A percentile compares a stretch with the other conserved stretches of the same genome.
These are phyloP conservation scores for Trichoderma atrobrunneum DNA, from an alignment of 2,329 filamentous ascomycete genomes.

Conservation along the genomic window DNA sequence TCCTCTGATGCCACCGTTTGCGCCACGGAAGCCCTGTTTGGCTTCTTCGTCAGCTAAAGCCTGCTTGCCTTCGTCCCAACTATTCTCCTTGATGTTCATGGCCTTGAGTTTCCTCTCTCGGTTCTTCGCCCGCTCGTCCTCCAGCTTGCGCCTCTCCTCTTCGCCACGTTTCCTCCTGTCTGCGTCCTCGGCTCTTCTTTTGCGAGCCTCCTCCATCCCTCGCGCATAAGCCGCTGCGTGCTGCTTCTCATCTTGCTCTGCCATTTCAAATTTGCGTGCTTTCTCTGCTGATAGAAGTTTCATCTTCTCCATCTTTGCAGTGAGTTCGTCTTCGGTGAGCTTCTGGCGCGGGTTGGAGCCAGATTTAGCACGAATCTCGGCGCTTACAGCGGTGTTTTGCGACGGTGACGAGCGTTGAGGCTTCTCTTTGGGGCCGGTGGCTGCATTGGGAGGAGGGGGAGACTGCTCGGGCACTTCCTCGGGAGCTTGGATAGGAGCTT, in stretches of 20 bases:
- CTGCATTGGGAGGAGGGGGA: slow-evolving; percentile 32
- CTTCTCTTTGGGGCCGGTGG: slow-evolving; percentile 32
- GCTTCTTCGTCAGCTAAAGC: slow-evolving; percentile 41
- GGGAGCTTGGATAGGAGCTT: slow-evolving; percentile 19
- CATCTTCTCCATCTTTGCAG: slow-evolving; percentile 60
- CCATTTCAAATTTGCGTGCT: slow-evolving; percentile 57
- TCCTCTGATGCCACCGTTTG: slow-evolving; percentile 42
- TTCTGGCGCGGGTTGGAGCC: slow-evolving; percentile 60
- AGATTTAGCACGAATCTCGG: slow-evolving; percentile 47
- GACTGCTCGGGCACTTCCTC: slow-evolving; percentile 24
- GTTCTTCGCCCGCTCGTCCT: slow-evolving; percentile 60
- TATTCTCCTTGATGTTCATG: slow-evolving; percentile 51
- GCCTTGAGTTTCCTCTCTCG: slow-evolving; percentile 60
- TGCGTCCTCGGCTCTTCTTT: slow-evolving; percentile 50
- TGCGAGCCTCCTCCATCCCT: slow-evolving; percentile 54
- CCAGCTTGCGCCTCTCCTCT: slow-evolving; percentile 50
- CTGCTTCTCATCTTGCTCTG: slow-evolving; percentile 54
- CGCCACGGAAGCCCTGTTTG: slow-evolving; percentile 41
- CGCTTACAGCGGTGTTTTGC: slow-evolving; percentile 35
- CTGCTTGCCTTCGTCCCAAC: slow-evolving; percentile 60
- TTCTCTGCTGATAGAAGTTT: slow-evolving; percentile 57
- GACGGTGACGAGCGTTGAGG: slow-evolving; percentile 20
- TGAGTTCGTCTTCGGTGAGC: slow-evolving; percentile 57
- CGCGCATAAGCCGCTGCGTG: slow-evolving; percentile 54
- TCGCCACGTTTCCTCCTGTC: slow-evolving; percentile 51